Percentiles rank a stretch among this genome's conserved stretches.
phyloP scores from a whole-genome alignment of 2,329 filamentous ascomycete species.

The Onygenales sp. region DNA sequence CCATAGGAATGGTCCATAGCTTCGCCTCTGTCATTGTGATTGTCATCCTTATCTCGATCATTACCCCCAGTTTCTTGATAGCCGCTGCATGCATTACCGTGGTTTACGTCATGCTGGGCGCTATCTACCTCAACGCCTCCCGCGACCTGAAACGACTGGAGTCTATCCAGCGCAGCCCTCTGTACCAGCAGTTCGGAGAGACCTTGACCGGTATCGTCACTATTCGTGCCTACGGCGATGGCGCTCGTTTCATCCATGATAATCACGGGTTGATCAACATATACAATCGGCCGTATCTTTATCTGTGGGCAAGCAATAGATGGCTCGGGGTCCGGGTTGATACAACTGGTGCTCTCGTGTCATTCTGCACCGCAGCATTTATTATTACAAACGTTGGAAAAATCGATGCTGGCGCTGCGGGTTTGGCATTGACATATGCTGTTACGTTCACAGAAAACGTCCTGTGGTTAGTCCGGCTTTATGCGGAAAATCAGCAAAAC shows the following conservation, averaged over 20 bases:
- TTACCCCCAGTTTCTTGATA: constrained; percentile 85
- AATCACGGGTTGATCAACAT: constrained; percentile 82
- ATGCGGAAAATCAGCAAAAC: constrained; percentile 93
- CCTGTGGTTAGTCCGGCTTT: constrained; percentile 88
- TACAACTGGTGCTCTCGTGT: constrained; percentile 77
- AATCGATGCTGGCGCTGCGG: constrained; percentile 84
- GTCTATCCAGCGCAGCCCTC: constrained; percentile 82
- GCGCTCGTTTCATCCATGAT: constrained; percentile 84
- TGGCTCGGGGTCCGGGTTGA: constrained; percentile 94
- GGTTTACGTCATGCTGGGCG: constrained; percentile 72
- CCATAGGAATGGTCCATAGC: constrained; percentile 64
- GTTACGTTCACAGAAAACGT: constrained; percentile 97
- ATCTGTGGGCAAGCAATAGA: constrained; percentile 90
- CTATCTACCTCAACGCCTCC: constrained; percentile 86
- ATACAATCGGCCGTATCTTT: constrained; percentile 89
- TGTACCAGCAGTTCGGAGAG: constrained; percentile 98
- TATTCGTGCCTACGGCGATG: constrained; percentile 91
- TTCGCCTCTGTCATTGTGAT: constrained; percentile 69
- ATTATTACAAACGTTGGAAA: constrained; percentile 73
- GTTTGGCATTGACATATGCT: constrained; percentile 89
- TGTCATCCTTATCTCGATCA: constrained; percentile 71
- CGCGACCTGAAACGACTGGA: constrained; percentile 91
- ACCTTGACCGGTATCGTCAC: constrained; percentile 91
- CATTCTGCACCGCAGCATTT: constrained; percentile 89
- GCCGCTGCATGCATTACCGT: constrained; percentile 75